Percentiles rank a stretch among this genome's conserved stretches.
phyloP scores from a whole-genome alignment of 441 rosid species.

The Gossypium schwendimanii region DNA sequence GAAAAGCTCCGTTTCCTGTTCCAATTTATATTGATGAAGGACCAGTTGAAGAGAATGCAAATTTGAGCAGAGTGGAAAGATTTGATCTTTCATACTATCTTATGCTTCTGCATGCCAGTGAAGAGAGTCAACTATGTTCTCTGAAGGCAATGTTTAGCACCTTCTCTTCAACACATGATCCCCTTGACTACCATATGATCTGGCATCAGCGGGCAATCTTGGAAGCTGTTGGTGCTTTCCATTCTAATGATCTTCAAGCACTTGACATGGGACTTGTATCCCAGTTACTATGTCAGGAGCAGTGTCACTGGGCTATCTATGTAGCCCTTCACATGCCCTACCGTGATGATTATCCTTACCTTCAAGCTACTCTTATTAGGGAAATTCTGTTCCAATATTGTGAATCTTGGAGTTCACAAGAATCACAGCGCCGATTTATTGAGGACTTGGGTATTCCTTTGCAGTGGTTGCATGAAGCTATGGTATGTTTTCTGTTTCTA shows the following conservation, averaged over 20 bases:
- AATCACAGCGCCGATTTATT: constrained; percentile 68
- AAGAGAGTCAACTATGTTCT: constrained; percentile 44
- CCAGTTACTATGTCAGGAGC: constrained; percentile 70
- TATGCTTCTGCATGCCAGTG: constrained; percentile 86
- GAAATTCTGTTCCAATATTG: constrained; percentile 91
- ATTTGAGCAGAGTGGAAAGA: constrained; percentile 36
- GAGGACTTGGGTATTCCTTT: constrained; percentile 69
- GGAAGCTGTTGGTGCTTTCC: constrained; percentile 73
- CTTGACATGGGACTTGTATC: constrained; percentile 93
- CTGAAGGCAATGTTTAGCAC: constrained; percentile 86
- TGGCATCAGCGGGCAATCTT: constrained; percentile 90
- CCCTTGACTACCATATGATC: constrained; percentile 96
- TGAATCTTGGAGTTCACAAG: constrained; percentile 80
- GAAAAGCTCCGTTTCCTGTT: constrained; percentile 73
- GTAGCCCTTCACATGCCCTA: constrained; percentile 82
- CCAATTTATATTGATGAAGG: constrained; percentile 91
- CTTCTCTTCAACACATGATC: constrained; percentile 84
- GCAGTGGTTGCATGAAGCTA: constrained; percentile 92
- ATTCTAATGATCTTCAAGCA: constrained; percentile 77
- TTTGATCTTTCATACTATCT: constrained; percentile 88
- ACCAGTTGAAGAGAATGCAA: constrained; percentile 38
- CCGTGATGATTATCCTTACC: constrained; percentile 64
- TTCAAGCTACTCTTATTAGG: constrained; percentile 62
- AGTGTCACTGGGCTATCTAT: constrained; percentile 94
- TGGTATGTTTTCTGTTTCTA: constrained; percentile 44